These are phyloP conservation scores for Pyrus hybrid DNA, from an alignment of 331 rosid genomes.

Conservation along the genomic window DNA sequence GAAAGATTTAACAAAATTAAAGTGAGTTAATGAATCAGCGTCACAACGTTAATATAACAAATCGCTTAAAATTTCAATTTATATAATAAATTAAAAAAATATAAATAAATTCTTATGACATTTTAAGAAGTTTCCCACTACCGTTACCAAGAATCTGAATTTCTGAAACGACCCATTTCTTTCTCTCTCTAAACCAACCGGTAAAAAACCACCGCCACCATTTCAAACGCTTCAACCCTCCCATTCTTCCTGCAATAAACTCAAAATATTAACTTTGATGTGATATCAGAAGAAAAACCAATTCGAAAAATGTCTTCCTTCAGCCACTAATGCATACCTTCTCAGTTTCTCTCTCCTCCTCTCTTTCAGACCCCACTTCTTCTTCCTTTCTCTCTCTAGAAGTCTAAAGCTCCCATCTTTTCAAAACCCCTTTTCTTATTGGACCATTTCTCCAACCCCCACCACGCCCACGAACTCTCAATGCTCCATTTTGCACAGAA, in stretches of 20 bases:
- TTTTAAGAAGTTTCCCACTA: neutral
- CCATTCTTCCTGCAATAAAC: neutral
- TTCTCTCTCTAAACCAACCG: neutral
- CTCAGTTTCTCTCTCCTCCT: neutral
- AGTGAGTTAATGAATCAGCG: no score
- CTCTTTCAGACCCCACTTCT: constrained; percentile 10
- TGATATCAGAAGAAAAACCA: neutral
- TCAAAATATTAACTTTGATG: neutral
- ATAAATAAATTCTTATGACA: neutral
- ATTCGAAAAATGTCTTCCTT: neutral
- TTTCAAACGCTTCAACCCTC: neutral
- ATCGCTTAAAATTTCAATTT: no score
- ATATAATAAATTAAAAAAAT: neutral
- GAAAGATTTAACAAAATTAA: no score
- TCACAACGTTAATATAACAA: no score
- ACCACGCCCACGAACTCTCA: neutral
- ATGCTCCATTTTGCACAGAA: neutral
- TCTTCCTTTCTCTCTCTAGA: neutral
- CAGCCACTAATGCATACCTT: constrained; percentile 21
- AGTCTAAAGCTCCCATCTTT: constrained; percentile 6
- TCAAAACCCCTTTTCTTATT: neutral
- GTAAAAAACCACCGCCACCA: neutral
- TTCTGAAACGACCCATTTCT: neutral
- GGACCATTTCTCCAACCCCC: neutral
- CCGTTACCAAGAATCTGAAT: neutral